Evolutionary conservation across 176 grass and related monocot species (phyloP), one percentile per base, ranked within the genome.

Genomic region (Avena atlantica): DNA sequence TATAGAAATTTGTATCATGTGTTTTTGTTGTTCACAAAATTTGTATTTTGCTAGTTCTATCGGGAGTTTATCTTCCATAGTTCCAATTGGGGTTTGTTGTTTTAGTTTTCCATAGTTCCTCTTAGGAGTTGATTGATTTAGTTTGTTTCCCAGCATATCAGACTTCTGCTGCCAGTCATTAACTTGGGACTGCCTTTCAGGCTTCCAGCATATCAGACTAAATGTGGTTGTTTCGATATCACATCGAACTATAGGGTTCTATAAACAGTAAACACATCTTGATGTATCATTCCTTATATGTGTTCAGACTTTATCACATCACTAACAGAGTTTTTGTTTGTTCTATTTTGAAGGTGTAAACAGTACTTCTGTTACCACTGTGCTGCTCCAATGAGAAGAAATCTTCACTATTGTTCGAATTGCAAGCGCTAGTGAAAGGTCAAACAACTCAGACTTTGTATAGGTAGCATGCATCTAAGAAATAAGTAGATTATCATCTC

Each of bases 291-390:
- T 79, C 8, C 34, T 80, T 19, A 23, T 77, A 10, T 78, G 12
- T 55, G 53, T 84, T 7, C 56, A 83, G 45, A 47, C 12, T 70
- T 76, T 20, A 53, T 78, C 36, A 61, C 65, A 4, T 82, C 21
- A 51, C 20, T 74, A 66, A 73, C 64, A 80, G 29, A 20, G 48
- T 24, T 68, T 56, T 74, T 2, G 3, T 79, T 27, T 83, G 17
- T 80, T 78, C 52, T 82, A 44, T 74, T 86, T 84, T 91, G 77
- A 75, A 92, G 92, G 90, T 97, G 95, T 72, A 71, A 89, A 5
- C 83, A 91, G 57, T 80, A 51, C 84, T 97, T 97, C 77, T 97
- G 95, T 83, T 97, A 97, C 80, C 45, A 42, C 17, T 94, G 95
- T 17, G 90, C 85, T 23, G 70, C 92, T 14, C 95, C 92, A 49